Evolutionary conservation across 257 asterid species (phyloP).

Genomic region (Przewalskia tangutica): DNA sequence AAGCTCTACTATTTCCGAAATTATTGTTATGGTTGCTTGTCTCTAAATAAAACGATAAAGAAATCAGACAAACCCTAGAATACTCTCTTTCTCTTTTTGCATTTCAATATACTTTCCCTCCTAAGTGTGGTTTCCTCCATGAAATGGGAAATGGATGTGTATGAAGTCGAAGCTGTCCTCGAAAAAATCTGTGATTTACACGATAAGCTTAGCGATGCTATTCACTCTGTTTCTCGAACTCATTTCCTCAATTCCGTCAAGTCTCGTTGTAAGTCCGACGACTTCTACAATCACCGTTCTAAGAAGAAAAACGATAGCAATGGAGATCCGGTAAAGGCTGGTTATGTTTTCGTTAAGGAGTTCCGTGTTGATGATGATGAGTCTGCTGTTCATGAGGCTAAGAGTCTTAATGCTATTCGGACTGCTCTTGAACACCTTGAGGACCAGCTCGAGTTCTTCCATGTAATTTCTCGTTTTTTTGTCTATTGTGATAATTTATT

Average conservation of each 20-base stretch:
- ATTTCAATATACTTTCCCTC: slow-evolving; percentile 13
- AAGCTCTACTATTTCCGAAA: too few species aligned
- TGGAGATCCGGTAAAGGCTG: slow-evolving; percentile 23
- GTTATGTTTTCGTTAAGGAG: slow-evolving; percentile 75
- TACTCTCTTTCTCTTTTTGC: not conserved
- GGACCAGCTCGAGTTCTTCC: slow-evolving; percentile 93
- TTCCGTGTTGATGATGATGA: slow-evolving; percentile 47
- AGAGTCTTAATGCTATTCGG: slow-evolving; percentile 77
- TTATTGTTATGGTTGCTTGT: too few species aligned
- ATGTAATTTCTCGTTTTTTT: slow-evolving; percentile 21
- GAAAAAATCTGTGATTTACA: slow-evolving; percentile 93
- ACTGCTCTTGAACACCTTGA: slow-evolving; percentile 90
- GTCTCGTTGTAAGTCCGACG: slow-evolving; percentile 36
- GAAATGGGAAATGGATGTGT: slow-evolving; percentile 90
- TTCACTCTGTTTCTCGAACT: slow-evolving; percentile 75
- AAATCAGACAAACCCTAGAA: not conserved
- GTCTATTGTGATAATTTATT: not conserved
- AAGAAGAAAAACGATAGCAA: slow-evolving; percentile 16
- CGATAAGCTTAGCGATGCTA: slow-evolving; percentile 95
- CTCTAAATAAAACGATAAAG: too few species aligned
- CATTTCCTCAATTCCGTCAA: slow-evolving; percentile 68
- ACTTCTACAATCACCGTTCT: slow-evolving; percentile 25
- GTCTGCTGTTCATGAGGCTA: slow-evolving; percentile 75
- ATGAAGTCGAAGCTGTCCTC: slow-evolving; percentile 74
- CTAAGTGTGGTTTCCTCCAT: slow-evolving; percentile 12